Base-by-base conservation (phyloP, 306 rosid genomes). In the Prunus mume region DNA sequence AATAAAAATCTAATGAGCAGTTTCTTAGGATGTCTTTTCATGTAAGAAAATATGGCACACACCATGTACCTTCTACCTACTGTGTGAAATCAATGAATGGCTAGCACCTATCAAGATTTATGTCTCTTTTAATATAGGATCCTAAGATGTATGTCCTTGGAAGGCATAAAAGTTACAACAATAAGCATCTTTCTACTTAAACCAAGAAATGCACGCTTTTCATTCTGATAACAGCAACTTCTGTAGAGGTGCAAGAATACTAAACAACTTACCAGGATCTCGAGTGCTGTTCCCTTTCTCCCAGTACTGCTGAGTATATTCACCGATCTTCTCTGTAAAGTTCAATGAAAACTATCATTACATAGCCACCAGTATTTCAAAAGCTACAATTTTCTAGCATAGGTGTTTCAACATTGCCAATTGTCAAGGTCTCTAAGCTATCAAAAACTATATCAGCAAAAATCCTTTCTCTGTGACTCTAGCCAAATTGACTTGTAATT, bases 291-390 rank as follows among this genome's bases (percentile, higher is more conserved):
- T 82, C 71, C 90, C 97, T 73, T 86, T 92, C 80, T 87, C 93
- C 83, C 91, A 82, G 77, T 81, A 89, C 73, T 82, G 93, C 78
- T 82, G 89, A 68, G 92, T 80, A 81, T 81, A 83, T 69, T 92
- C 99, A 32, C 79, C 68, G 73, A 84, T 72, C 93, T 85, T 92
- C 78, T 90, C 99, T 92, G 94, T 76, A 76, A 75, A 84, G 60
- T 76, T 28, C 78, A 71, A 62, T 47, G 67, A 18, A 57, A 78
- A 78, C 68, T 47, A 71, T 57, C 63, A 79, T 80, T 76, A 82
- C 15, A 43, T 56, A 47, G 78, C 63, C 52, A 68, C 12, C 68
- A 56, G 14, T 13, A 56, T 12, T 2, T 57, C 56, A 41, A 24
- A 22, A 72, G n/a, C 25, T 14, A 73, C 54, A 57, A 64, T 15